phyloP scores from a whole-genome alignment of 768 basidiomycete species.

The Suillus sp. region DNA sequence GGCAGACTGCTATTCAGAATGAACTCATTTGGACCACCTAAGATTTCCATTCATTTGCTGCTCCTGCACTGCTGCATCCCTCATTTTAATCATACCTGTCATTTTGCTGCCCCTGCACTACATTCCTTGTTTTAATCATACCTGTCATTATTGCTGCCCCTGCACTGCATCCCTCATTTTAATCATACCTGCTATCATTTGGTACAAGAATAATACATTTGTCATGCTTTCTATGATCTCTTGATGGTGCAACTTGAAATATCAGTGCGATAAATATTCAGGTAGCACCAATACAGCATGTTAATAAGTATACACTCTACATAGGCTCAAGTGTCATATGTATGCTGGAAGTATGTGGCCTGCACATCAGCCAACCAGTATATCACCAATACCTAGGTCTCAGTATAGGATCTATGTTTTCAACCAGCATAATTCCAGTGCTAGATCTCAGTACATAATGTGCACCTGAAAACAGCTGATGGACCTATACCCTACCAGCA shows the following conservation, averaged over 20 bases:
- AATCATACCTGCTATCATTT: background rate
- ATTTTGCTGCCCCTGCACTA: background rate
- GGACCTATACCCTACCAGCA: background rate
- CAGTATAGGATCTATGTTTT: background rate
- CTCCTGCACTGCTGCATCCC: background rate
- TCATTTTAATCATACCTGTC: background rate
- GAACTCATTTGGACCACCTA: background rate
- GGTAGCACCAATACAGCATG: background rate
- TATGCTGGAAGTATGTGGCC: background rate
- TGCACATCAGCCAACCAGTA: background rate
- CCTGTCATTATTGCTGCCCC: too few relatives aligned
- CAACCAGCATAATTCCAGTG: background rate
- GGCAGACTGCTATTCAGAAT: background rate
- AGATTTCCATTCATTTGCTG: background rate
- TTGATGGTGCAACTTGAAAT: background rate
- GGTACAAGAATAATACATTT: background rate
- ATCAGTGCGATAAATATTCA: background rate
- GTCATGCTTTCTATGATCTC: background rate
- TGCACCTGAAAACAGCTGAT: background rate
- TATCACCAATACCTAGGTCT: background rate
- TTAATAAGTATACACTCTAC: background rate
- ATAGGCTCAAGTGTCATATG: background rate
- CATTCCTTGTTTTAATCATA: too few relatives aligned
- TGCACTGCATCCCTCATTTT: background rate
- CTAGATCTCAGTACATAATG: background rate